Conservation (phyloP, 805 yeast genomes). For the Candida sphagnicola region DNA sequence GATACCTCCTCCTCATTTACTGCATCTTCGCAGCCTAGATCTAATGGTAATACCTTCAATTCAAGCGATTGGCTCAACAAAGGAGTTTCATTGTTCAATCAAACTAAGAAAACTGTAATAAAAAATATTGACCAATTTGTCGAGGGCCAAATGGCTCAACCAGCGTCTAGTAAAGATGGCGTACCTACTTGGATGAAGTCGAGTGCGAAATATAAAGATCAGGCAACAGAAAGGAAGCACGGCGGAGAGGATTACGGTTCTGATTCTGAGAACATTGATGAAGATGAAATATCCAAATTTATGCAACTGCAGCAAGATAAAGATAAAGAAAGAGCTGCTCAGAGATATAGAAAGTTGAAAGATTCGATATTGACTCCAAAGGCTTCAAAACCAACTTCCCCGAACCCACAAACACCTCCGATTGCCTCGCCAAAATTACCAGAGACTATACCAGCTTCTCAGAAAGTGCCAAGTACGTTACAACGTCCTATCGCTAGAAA, state of each 20-base stretch:
- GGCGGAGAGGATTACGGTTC: conserved; percentile 43
- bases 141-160: conserved; percentile 15
- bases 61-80: conserved; percentile 55
- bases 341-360: conserved; percentile 14
- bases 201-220: conserved; percentile 44
- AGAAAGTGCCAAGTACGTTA: background rate
- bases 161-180: conserved; percentile 17
- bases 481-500: background rate
- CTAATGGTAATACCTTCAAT: conserved; percentile 32
- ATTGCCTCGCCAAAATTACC: conserved; percentile 9
- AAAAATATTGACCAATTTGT: conserved; percentile 59
- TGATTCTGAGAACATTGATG: conserved; percentile 44
- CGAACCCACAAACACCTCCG: conserved; percentile 4
- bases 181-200: conserved; percentile 77
- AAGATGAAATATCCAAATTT: conserved; percentile 36
- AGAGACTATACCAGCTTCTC: conserved; percentile 4
- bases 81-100: conserved; percentile 55
- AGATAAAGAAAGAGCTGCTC: conserved; percentile 30
- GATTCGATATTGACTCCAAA: conserved; percentile 1
- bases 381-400: background rate
- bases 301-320: conserved; percentile 34
- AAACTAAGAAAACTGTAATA: conserved; percentile 57
- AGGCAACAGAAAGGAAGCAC: conserved; percentile 28
- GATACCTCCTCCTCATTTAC: background rate
- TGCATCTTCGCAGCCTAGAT: conserved; percentile 3